A percentile compares a stretch with the other conserved stretches of the same genome.
These are phyloP conservation scores for Russula lepida DNA, from an alignment of 768 basidiomycete genomes.

Conservation along the genomic window DNA sequence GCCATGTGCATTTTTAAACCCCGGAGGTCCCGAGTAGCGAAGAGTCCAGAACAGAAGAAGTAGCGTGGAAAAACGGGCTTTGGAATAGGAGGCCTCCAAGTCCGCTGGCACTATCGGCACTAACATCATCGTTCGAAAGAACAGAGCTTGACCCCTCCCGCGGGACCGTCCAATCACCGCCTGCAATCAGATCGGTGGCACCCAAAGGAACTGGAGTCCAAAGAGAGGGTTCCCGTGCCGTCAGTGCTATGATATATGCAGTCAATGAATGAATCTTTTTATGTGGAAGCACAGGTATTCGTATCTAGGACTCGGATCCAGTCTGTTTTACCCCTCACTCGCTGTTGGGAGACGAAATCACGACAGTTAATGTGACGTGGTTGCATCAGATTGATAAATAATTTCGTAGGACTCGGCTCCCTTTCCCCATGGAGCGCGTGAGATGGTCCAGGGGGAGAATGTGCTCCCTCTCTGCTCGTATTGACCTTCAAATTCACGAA, in stretches of 20 bases:
- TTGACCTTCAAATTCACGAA: neutral
- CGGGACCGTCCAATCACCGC: constrained; percentile 19
- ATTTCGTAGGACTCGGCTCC: constrained; percentile 7
- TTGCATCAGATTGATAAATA: constrained; percentile 7
- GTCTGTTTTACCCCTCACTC: neutral
- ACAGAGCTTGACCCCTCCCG: constrained; percentile 9
- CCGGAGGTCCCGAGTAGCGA: constrained; percentile 12
- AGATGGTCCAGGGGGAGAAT: neutral
- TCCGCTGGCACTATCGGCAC: constrained; percentile 12
- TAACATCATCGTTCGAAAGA: constrained; percentile 15
- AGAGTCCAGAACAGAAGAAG: constrained; percentile 12
- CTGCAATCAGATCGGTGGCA: constrained; percentile 20
- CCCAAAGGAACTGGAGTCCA: constrained; percentile 16
- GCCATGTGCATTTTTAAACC: constrained; percentile 10
- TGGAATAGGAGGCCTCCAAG: constrained; percentile 16
- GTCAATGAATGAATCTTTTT: neutral
- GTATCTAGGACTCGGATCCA: neutral
- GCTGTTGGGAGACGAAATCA: constrained; percentile 5
- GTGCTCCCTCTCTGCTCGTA: neutral
- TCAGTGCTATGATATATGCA: constrained; percentile 12
- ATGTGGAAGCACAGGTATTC: constrained; percentile 1
- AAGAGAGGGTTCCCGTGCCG: constrained; percentile 16
- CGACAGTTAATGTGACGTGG: constrained; percentile 12
- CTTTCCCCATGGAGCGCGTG: constrained; percentile 16
- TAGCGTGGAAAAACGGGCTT: constrained; percentile 1